Evolutionary conservation across 2,329 filamentous ascomycete genomes (phyloP), one percentile per base, ranked within the genome.

Genomic region (Colletotrichum euphorbiae): DNA sequence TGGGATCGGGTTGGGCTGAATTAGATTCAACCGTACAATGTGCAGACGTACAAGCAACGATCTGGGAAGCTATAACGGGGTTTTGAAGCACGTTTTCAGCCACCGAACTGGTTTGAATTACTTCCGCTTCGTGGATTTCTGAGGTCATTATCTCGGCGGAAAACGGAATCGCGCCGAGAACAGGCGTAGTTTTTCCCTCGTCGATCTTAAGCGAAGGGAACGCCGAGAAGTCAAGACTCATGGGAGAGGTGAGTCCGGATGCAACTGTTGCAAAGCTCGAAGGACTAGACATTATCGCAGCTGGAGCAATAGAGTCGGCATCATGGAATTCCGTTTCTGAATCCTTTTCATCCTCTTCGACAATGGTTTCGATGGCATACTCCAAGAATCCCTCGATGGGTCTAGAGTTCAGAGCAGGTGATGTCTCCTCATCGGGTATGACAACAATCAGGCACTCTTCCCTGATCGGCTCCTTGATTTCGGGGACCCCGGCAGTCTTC

Each of bases 31-130:
- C 36, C 21, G 36, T 69, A 54, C 54, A 40, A 60, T n/a, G 43
- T 50, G 48, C 38, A 66, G 61, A 69, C 61, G 66, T 69, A 69
- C 61, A 69, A 42, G 54, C 57, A 66, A 43, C 66, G 55, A 50
- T 48, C 62, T 55, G 31, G 31, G 43, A 28, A 54, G 61, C 33
- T 40, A 48, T 28, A 28, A 36, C 54, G 17, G 36, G 31, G 42
- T 36, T 31, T 13, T 33, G 19, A 45, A 31, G 28, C 33, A 28
- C 48, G 3, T 50, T 42, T 40, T 65, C 54, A 15, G 24, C 40
- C 12, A 17, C n/a, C 36, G 48, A 19, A 15, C n/a, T 54, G 19
- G 46, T 42, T 40, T 55, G 28, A 13, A 11, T 52, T 38, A 45
- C 46, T 46, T 59, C 55, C 2, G 19, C n/a, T 13, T 38, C 17